Evolutionary conservation across 208 protist genomes (phyloP).

Genomic region (Trypanosoma rangeli): DNA sequence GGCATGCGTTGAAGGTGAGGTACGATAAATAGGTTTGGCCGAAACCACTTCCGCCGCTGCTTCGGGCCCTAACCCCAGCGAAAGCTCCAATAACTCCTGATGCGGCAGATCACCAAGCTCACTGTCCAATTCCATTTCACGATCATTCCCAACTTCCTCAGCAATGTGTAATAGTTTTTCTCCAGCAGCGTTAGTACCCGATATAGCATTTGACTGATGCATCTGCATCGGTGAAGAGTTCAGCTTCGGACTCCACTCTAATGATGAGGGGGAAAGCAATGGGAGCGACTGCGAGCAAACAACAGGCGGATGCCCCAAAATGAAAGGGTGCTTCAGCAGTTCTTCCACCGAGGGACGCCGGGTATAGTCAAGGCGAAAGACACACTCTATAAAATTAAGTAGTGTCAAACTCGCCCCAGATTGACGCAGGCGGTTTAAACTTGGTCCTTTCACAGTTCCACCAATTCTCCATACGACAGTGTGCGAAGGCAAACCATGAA

Average conservation of each 20-base stretch:
- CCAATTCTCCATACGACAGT: constrained; percentile 74
- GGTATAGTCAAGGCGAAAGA: constrained; percentile 51
- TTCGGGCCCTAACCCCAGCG: neutral
- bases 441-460: constrained; percentile 10
- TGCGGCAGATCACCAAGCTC: neutral
- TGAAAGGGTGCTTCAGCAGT: constrained; percentile 81
- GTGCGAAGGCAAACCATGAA: constrained; percentile 45
- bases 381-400: constrained; percentile 59
- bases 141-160: neutral
- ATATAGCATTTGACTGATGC: neutral
- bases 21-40: neutral
- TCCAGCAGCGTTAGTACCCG: neutral
- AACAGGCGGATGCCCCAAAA: constrained; percentile 33
- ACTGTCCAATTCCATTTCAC: neutral
- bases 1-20: neutral
- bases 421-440: constrained; percentile 10
- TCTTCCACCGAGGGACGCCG: constrained; percentile 49
- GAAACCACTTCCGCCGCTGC: neutral
- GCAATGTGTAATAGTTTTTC: neutral
- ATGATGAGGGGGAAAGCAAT: constrained; percentile 7
- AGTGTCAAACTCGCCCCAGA: constrained; percentile 28
- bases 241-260: neutral
- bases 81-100: neutral
- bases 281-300: constrained; percentile 16
- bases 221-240: constrained; percentile 1